These are phyloP conservation scores for Amylostereum chailletii DNA, from an alignment of 1,284 basidiomycete species.

Conservation along the genomic window DNA sequence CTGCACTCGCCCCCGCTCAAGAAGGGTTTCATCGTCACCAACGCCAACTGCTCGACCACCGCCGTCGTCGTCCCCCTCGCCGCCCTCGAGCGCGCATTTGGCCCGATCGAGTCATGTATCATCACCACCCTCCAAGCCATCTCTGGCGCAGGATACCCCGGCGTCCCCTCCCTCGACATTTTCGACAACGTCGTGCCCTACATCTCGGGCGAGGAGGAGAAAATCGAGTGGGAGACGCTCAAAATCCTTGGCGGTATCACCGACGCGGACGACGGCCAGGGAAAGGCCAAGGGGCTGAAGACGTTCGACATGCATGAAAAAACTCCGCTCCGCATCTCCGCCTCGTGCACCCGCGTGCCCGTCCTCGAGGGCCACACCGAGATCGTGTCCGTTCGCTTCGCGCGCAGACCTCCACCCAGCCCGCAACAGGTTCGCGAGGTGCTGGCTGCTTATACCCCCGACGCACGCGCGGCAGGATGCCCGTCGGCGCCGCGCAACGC, in stretches of 20 bases:
- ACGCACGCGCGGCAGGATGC: constrained; percentile 73
- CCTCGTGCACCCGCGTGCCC: constrained; percentile 87
- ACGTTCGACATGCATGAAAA: constrained; percentile 80
- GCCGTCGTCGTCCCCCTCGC: constrained; percentile 88
- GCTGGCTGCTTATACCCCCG: constrained; percentile 67
- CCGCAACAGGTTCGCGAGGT: constrained; percentile 86
- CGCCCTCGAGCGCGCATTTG: constrained; percentile 89
- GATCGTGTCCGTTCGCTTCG: constrained; percentile 84
- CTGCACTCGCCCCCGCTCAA: constrained; percentile 63
- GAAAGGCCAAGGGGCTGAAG: constrained; percentile 20
- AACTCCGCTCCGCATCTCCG: constrained; percentile 82
- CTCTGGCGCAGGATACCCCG: constrained; percentile 95
- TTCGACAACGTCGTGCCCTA: constrained; percentile 95
- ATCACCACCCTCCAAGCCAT: constrained; percentile 98
- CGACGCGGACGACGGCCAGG: constrained; percentile 36
- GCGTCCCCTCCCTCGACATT: constrained; percentile 86
- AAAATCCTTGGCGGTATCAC: constrained; percentile 90
- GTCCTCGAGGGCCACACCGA: constrained; percentile 91
- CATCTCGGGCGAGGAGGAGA: constrained; percentile 96
- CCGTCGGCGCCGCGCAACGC: constrained; percentile 84
- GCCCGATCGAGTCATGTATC: constrained; percentile 84
- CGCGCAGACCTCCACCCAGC: constrained; percentile 72
- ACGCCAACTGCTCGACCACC: constrained; percentile 98
- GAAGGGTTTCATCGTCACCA: constrained; percentile 95
- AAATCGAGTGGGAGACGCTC: constrained; percentile 97